Conservation (phyloP, 2,329 filamentous ascomycete species). For the Botrytis medusae region DNA sequence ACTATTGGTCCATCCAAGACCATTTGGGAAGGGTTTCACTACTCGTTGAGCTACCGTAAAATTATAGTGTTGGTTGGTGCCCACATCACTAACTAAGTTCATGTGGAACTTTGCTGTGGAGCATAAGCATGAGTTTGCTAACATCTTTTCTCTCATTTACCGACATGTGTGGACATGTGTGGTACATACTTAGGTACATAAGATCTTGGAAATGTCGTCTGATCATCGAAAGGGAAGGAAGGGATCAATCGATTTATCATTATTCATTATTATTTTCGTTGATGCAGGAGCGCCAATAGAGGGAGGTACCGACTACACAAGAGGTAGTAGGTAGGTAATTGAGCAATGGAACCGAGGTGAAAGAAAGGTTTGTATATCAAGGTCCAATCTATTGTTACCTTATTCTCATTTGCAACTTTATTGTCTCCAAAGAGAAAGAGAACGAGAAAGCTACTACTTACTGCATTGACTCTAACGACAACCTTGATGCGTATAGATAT, state of each 20-base stretch:
- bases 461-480: neutral
- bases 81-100: neutral
- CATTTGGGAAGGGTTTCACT: slow-evolving; percentile 3
- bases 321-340: neutral
- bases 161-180: neutral
- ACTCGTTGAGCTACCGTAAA: neutral
- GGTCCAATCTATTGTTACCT: neutral
- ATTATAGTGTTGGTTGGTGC: neutral
- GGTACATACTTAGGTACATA: neutral
- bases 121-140: neutral
- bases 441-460: neutral
- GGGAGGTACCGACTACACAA: neutral
- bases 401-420: too few relatives aligned
- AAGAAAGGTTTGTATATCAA: neutral
- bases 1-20: slow-evolving; percentile 11
- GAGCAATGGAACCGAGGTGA: neutral
- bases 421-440: neutral
- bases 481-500: neutral
- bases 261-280: neutral
- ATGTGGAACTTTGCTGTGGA: neutral
- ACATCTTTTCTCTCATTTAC: neutral
- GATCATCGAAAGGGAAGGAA: neutral
- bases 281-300: neutral
- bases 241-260: neutral
- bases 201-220: slow-evolving; percentile 3